Conservation (phyloP, 441 rosid species). For the Pelargonium fulgidum region DNA sequence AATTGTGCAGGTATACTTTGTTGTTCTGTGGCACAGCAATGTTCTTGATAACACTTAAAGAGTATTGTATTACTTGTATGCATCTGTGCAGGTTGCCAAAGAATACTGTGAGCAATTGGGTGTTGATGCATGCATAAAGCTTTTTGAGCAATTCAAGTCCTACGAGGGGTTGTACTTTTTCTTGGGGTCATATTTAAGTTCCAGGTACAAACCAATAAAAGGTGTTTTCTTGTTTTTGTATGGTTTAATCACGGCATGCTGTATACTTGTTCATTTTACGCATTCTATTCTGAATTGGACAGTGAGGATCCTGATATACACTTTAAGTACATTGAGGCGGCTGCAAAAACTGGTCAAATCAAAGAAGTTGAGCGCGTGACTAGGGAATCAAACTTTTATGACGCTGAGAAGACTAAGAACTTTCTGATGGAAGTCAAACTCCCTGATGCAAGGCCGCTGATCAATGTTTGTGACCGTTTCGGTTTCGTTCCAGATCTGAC, state of each 20-base stretch:
- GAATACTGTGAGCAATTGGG: conserved; percentile 94
- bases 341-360: conserved; percentile 93
- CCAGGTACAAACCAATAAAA: conserved; percentile 42
- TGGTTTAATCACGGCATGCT: neutral
- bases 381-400: conserved; percentile 90
- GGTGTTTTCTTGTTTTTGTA: neutral
- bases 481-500: conserved; percentile 97
- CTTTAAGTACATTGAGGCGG: conserved; percentile 93
- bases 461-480: conserved; percentile 97
- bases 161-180: conserved; percentile 96
- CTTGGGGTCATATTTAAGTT: conserved; percentile 90
- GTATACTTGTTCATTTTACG: no score
- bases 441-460: conserved; percentile 86
- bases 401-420: conserved; percentile 90
- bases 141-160: conserved; percentile 96
- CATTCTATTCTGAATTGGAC: no score
- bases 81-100: conserved; percentile 57
- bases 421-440: conserved; percentile 95
- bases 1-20: conserved; percentile 22
- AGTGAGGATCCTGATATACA: conserved; percentile 95
- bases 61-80: no score
- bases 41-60: neutral
- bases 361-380: conserved; percentile 98
- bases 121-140: conserved; percentile 51
- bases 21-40: conserved; percentile 11